Base-by-base conservation (phyloP, 768 basidiomycete species). In the Exidia glandulosa region DNA sequence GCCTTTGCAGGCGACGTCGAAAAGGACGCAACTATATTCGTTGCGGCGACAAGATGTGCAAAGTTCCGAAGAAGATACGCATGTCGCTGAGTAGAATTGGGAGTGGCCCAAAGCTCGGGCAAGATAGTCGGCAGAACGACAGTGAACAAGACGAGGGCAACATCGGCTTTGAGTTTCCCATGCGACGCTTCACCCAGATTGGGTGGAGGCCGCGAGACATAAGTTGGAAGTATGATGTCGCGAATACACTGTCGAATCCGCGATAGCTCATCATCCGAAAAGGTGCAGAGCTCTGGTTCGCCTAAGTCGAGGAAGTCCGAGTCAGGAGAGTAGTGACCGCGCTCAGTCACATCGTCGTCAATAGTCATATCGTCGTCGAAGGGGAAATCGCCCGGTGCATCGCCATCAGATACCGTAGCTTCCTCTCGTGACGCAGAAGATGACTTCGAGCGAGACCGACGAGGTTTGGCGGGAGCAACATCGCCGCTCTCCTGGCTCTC, bases 91-190 rank as follows among this genome's bases (percentile, higher is more conserved):
- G 71, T 32, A 33, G 70, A 6, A 19, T 45, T 13, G 41, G 41
- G 6, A 10, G 41, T 45, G 41, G 41, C 16, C 70, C 70, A 72
- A 13, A 72, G 31, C 45, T 70, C 64, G 6, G 70, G 70, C 58
- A 74, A 57, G 30, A 71, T 64, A 3, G 73, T 58, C 1, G 70
- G 70, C 27, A 73, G 68, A 25, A 72, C 66, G 4, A 58, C 59
- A 13, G 63, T 66, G 55, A 71, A 73, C 4, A 71, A 65, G 10
- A 59, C 62, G 19, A 70, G 63, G 31, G 61, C 32, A 9, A 33
- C 13, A 16, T 57, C 57, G 7, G 57, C 57, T 16, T 36, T 57
- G 19, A 57, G 32, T 13, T 32, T 32, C 7, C 57, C 57, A 23
- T 57, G 57, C 12, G 34, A 33, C 9, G 32, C 34, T 14, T 32